phyloP scores from a whole-genome alignment of 2,329 filamentous ascomycete genomes.

The Zymoseptoria ardabiliae region DNA sequence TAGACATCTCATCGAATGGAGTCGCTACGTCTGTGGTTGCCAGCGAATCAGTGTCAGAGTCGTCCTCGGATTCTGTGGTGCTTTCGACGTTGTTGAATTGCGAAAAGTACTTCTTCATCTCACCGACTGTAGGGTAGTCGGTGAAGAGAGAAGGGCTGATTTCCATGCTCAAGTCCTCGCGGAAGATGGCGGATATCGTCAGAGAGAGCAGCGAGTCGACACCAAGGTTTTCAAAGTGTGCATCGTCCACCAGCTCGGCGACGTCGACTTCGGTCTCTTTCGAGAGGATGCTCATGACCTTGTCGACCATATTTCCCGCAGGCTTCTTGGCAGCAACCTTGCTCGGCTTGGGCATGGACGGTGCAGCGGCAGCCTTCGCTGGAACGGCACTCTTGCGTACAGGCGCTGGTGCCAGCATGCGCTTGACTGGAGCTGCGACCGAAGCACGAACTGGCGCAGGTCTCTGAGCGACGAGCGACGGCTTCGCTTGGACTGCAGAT shows the following conservation, averaged over 20 bases:
- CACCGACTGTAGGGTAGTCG: conserved; percentile 52
- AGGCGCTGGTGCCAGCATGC: conserved; percentile 15
- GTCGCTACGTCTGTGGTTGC: conserved; percentile 35
- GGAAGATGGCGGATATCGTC: conserved; percentile 55
- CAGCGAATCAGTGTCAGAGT: conserved; percentile 36
- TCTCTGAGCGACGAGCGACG: conserved; percentile 32
- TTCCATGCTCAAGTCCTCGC: conserved; percentile 54
- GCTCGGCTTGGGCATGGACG: conserved; percentile 45
- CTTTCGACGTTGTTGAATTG: conserved; percentile 36
- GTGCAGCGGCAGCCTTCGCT: conserved; percentile 16
- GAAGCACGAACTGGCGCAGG: conserved; percentile 25
- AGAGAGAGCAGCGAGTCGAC: conserved; percentile 56
- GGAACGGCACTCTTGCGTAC: conserved; percentile 18
- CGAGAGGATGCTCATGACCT: conserved; percentile 60
- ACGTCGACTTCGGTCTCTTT: conserved; percentile 55
- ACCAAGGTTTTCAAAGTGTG: conserved; percentile 55
- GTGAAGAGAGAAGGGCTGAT: conserved; percentile 54
- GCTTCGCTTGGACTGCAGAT: conserved; percentile 26
- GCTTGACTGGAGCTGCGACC: conserved; percentile 25
- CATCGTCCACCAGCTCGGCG: conserved; percentile 52
- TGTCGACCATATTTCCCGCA: conserved; percentile 40
- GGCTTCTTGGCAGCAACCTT: conserved; percentile 45
- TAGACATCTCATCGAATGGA: conserved; percentile 38
- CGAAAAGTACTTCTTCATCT: conserved; percentile 51
- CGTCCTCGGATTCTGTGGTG: conserved; percentile 24